These are phyloP conservation scores for Hanseniaspora taiwanica DNA, from an alignment of 805 yeast genomes.

Conservation along the genomic window DNA sequence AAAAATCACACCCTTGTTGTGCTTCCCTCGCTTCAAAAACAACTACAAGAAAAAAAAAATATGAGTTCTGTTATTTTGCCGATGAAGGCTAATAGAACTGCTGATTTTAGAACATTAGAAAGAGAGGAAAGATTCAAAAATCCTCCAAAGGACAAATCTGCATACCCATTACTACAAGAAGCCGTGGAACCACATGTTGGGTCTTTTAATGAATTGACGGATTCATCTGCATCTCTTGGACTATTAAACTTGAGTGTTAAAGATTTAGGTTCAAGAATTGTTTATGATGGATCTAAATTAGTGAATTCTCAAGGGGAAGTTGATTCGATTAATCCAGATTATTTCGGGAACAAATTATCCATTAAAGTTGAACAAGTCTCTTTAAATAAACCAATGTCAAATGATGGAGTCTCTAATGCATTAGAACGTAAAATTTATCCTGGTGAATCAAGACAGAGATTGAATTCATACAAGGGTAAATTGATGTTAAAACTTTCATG, in stretches of 20 bases:
- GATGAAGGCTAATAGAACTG: conserved; percentile 24
- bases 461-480: conserved; percentile 69
- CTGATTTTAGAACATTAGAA: conserved; percentile 57
- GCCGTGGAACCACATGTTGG: conserved; percentile 95
- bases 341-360: conserved; percentile 73
- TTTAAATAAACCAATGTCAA: conserved; percentile 59
- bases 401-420: conserved; percentile 47
- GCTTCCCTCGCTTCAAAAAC: too few species aligned
- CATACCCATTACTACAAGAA: conserved; percentile 68
- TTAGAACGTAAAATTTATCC: conserved; percentile 72
- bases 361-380: conserved; percentile 85
- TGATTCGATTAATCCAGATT: conserved; percentile 31
- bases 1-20: too few species aligned
- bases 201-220: conserved; percentile 86
- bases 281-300: conserved; percentile 55
- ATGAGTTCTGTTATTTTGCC: conserved; percentile 23
- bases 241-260: conserved; percentile 70
- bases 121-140: conserved; percentile 73
- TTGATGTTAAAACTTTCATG: conserved; percentile 68
- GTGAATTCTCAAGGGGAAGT: conserved; percentile 7
- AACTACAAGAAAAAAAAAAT: conserved; percentile 1
- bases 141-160: conserved; percentile 80
- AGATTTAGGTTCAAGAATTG: conserved; percentile 78
- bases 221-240: conserved; percentile 46
- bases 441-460: conserved; percentile 80